These are phyloP conservation scores for Rhytidhysteron rufulum DNA, from an alignment of 2,329 filamentous ascomycete genomes.

Conservation along the genomic window DNA sequence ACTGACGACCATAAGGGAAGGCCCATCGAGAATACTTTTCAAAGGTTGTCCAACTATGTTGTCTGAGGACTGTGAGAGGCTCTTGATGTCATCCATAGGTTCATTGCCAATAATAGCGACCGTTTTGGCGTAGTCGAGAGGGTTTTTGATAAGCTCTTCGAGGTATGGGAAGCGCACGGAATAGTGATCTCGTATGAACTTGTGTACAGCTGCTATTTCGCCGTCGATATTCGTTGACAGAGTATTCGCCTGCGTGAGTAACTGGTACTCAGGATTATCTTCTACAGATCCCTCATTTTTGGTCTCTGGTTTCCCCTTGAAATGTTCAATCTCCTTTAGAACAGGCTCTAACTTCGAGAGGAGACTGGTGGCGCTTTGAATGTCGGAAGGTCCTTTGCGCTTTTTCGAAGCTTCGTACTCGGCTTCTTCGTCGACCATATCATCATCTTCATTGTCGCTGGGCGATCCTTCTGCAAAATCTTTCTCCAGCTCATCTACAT, in stretches of 20 bases:
- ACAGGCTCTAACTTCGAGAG: conserved; percentile 80
- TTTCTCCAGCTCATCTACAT: conserved; percentile 30
- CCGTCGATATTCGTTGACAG: conserved; percentile 90
- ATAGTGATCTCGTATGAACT: conserved; percentile 95
- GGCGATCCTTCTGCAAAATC: conserved; percentile 34
- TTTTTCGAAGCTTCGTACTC: conserved; percentile 59
- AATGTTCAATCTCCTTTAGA: conserved; percentile 57
- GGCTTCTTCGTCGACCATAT: conserved; percentile 57
- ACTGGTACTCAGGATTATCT: conserved; percentile 86
- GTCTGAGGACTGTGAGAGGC: conserved; percentile 69
- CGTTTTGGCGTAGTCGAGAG: conserved; percentile 91
- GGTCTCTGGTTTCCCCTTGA: conserved; percentile 65
- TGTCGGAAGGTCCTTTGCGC: conserved; percentile 66
- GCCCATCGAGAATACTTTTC: conserved; percentile 78
- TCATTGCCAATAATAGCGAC: conserved; percentile 92
- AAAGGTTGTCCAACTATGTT: conserved; percentile 75
- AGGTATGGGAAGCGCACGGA: conserved; percentile 90
- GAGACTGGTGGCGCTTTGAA: conserved; percentile 72
- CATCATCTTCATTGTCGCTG: conserved; percentile 53
- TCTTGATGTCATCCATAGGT: conserved; percentile 83
- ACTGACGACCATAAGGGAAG: conserved; percentile 91
- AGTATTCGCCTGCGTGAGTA: conserved; percentile 83
- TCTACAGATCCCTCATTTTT: conserved; percentile 74
- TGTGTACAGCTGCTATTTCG: conserved; percentile 90
- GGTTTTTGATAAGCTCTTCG: conserved; percentile 83